Conservation (phyloP, 345 rosid genomes). For the Theobroma cacao region DNA sequence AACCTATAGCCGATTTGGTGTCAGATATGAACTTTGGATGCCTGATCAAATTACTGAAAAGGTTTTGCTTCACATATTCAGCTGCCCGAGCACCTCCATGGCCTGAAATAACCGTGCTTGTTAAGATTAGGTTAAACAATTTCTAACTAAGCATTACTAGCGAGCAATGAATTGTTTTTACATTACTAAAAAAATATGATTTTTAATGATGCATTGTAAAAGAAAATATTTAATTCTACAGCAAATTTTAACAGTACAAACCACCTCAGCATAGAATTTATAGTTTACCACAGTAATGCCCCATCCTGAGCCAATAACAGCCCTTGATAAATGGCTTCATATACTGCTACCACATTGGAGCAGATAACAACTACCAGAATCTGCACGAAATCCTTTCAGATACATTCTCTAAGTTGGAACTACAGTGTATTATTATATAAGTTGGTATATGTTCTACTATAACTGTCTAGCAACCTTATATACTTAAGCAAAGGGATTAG, state of each 20-base stretch:
- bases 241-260: conserved; percentile 12
- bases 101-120: conserved; percentile 45
- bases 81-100: conserved; percentile 99
- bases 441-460: not conserved
- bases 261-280: conserved; percentile 7
- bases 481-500: not conserved
- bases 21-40: conserved; percentile 98
- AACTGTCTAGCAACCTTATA: not conserved
- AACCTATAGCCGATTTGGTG: conserved; percentile 92
- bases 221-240: not conserved
- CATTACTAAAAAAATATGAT: not conserved
- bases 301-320: conserved; percentile 17
- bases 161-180: not conserved
- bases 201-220: conserved; percentile 6
- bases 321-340: conserved; percentile 23
- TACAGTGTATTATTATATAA: conserved; percentile 5
- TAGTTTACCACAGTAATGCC: conserved; percentile 16
- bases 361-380: conserved; percentile 22
- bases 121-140: not conserved
- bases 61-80: conserved; percentile 92
- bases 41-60: conserved; percentile 86
- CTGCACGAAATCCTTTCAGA: conserved; percentile 27
- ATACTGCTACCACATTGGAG: conserved; percentile 22
- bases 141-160: not conserved
- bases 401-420: not conserved